phyloP scores from a whole-genome alignment of 192 early-diverging fungal genomes.

The Podochytrium sp. region DNA sequence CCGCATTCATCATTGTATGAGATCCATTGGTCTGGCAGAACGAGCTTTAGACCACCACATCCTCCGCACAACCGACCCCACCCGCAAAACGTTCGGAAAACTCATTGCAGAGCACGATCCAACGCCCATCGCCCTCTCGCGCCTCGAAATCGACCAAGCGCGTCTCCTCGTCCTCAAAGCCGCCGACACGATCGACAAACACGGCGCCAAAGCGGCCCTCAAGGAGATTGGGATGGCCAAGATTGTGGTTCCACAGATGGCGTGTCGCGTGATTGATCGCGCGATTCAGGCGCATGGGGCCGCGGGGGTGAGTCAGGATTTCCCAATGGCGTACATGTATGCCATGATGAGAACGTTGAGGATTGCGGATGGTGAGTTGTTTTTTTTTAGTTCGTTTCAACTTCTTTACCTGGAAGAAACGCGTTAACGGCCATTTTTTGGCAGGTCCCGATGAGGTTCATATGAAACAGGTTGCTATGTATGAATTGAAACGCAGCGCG shows the following conservation, averaged over 20 bases:
- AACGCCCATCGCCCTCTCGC: constrained; percentile 80
- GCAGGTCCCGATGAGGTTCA: constrained; percentile 89
- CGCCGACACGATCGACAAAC: constrained; percentile 88
- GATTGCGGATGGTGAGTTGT: constrained; percentile 80
- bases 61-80: constrained; percentile 74
- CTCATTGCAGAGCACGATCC: constrained; percentile 83
- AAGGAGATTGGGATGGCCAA: constrained; percentile 98
- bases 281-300: constrained; percentile 95
- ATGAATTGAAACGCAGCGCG: constrained; percentile 41
- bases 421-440: too few species aligned
- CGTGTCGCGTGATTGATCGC: constrained; percentile 78
- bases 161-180: constrained; percentile 92
- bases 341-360: constrained; percentile 80
- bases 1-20: constrained; percentile 99
- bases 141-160: constrained; percentile 91
- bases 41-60: constrained; percentile 88
- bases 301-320: constrained; percentile 86
- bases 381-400: neutral
- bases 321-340: constrained; percentile 82
- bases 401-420: too few species aligned
- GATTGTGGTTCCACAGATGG: constrained; percentile 82
- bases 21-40: constrained; percentile 90
- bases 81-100: constrained; percentile 87
- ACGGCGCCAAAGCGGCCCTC: constrained; percentile 84
- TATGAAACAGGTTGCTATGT: constrained; percentile 73